Base-by-base conservation (phyloP, 768 basidiomycete species). In the Mycena crocata region DNA sequence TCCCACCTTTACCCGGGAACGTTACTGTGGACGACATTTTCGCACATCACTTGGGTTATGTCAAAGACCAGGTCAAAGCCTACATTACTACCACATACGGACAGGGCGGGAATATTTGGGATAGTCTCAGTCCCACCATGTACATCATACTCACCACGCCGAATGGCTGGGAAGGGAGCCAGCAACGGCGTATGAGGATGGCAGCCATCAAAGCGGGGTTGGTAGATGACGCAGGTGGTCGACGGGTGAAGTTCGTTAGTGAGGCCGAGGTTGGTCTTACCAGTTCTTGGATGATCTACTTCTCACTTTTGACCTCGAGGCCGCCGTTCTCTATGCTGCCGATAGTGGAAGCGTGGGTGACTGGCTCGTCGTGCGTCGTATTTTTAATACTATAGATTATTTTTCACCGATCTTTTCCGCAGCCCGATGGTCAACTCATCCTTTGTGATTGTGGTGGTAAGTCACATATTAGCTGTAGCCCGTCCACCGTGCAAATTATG, bases 371-470 rank as follows among this genome's bases (percentile, higher is more conserved):
- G 72, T 70, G 52, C 4, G 71, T 62, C n/a, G 17, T 46, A 14
- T 34, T 17, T 35, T n/a, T 3, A 34, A 23, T 23, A 5, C 19
- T 6, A 8, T 19, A 21, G 5, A 10, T n/a, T 21, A 19, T 3
- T 48, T 26, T 23, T 48, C 12, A 56, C 26, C 3, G 12, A n/a
- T 32, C 26, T 49, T 34, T 13, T 24, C 35, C 26, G 14, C 26
- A 75, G 74, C 42, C 62, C 3, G 75, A 64, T 23, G 63, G 64
- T 34, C 61, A 69, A 57, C 57, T 77, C 1, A 66, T 78, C 30
- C 64, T 79, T 26, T 79, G 78, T 55, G 78, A 79, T 57, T 75
- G 76, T 45, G 78, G 78, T 39, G 78, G 77, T 78, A 57, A 34
- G 52, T n/a, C 9, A n/a, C 32, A 3, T 55, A 21, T n/a, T n/a